phyloP scores from a whole-genome alignment of 176 grass and related monocot genomes.

The Aegilops tauschii region DNA sequence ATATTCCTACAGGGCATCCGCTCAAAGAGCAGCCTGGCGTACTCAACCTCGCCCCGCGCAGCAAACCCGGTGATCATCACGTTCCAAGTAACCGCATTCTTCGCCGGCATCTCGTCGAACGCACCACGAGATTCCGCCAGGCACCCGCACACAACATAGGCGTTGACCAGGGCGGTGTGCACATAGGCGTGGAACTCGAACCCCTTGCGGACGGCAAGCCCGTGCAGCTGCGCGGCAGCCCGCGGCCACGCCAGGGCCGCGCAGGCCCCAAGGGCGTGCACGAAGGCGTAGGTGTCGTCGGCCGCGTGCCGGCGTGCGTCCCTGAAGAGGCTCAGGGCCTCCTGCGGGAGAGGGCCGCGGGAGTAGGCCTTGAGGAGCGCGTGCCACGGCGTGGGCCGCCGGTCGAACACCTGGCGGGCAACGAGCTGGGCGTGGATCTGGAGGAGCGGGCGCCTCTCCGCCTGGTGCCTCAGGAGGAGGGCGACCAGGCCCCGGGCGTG shows the following conservation, averaged over 20 bases:
- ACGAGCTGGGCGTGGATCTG: constrained; percentile 52
- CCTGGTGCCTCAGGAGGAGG: constrained; percentile 39
- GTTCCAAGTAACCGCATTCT: constrained; percentile 59
- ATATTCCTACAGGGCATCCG: constrained; percentile 50
- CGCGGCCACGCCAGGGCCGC: constrained; percentile 14
- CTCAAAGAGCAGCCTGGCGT: constrained; percentile 48
- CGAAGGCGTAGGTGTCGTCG: constrained; percentile 50
- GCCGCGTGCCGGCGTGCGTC: constrained; percentile 14
- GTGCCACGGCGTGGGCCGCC: constrained; percentile 42
- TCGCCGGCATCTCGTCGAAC: constrained; percentile 55
- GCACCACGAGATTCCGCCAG: constrained; percentile 30
- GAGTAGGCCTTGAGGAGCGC: constrained; percentile 58
- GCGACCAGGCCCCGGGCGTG: constrained; percentile 14
- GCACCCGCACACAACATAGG: constrained; percentile 22
- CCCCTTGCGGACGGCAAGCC: constrained; percentile 27
- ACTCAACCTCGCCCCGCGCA: constrained; percentile 37
- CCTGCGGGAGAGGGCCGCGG: constrained; percentile 38
- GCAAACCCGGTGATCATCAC: constrained; percentile 60
- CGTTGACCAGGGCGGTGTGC: constrained; percentile 42
- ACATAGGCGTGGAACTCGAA: constrained; percentile 42
- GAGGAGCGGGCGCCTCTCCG: constrained; percentile 23
- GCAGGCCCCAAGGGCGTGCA: constrained; percentile 42
- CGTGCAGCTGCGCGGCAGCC: constrained; percentile 39
- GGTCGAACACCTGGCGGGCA: constrained; percentile 49
- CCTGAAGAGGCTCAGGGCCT: constrained; percentile 56